Conservation (phyloP, 192 early-diverging fungal genomes). For the Linnemannia exigua region DNA sequence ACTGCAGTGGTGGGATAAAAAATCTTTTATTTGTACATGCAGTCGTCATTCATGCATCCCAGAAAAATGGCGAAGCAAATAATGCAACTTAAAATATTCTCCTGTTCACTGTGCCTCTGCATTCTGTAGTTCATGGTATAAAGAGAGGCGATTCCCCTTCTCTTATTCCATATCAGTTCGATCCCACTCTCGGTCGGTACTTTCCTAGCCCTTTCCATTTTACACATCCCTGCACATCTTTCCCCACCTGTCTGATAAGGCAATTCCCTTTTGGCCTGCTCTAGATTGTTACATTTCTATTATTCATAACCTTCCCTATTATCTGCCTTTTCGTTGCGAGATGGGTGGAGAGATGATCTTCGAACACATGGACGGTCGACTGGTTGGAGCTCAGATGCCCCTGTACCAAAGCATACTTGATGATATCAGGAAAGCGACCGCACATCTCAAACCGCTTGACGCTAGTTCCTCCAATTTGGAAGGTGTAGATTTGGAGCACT, state of each 20-base stretch:
- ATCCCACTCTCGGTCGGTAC: neutral
- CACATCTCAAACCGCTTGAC: conserved; percentile 10
- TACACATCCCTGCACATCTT: conserved; percentile 1
- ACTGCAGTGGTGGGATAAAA: neutral
- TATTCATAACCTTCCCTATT: neutral
- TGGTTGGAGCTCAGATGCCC: neutral
- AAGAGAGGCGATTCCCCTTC: neutral
- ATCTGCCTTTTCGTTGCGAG: neutral
- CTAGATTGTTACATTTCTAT: conserved; percentile 12
- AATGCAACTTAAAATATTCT: conserved; percentile 1
- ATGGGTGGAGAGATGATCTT: conserved; percentile 26
- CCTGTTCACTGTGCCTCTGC: neutral
- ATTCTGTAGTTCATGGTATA: neutral
- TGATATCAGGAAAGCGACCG: conserved; percentile 13
- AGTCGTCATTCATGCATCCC: neutral
- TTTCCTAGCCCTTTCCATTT: conserved; percentile 1
- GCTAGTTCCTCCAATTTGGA: neutral
- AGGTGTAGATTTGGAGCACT: conserved; percentile 4
- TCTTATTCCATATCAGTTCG: neutral
- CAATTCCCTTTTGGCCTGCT: neutral
- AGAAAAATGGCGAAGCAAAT: conserved; percentile 6
- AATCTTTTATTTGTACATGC: neutral
- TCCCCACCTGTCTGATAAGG: conserved; percentile 8
- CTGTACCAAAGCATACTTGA: conserved; percentile 13
- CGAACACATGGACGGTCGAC: conserved; percentile 5